Percentiles rank a stretch among this genome's conserved stretches.
Conservation (phyloP, 345 rosid genomes). For the Pistacia atlantica region DNA sequence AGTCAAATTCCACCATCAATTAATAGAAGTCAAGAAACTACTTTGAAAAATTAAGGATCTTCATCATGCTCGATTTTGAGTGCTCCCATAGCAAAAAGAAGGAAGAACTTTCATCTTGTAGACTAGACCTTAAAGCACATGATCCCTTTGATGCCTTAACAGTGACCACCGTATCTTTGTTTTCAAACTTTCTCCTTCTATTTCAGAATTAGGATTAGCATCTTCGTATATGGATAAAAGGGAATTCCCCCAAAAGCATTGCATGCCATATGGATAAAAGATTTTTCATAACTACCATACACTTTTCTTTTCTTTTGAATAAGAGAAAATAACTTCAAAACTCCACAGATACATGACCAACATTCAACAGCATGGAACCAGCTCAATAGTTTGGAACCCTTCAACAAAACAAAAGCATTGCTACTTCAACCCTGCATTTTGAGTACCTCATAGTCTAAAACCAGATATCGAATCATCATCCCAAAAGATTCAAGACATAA, state of each 20-base stretch:
- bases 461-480: background rate
- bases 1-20: slow-evolving; percentile 10
- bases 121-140: background rate
- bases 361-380: background rate
- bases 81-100: background rate
- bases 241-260: slow-evolving; percentile 5
- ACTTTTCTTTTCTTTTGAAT: no score
- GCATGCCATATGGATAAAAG: background rate
- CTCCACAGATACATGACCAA: slow-evolving; percentile 5
- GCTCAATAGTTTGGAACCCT: slow-evolving; percentile 5
- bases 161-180: background rate
- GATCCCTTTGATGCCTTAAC: slow-evolving; percentile 8
- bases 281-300: slow-evolving; percentile 7
- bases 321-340: no score
- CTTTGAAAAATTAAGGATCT: background rate
- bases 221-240: background rate
- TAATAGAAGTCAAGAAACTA: slow-evolving; percentile 4
- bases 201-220: background rate
- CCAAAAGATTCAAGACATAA: slow-evolving; percentile 11
- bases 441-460: background rate
- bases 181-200: background rate
- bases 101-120: background rate
- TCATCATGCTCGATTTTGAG: background rate
- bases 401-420: background rate
- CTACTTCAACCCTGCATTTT: background rate